A percentile compares a stretch with the other conserved stretches of the same genome.
Conservation (phyloP, 495 filamentous ascomycete genomes). For the Penicillium cataractarum region DNA sequence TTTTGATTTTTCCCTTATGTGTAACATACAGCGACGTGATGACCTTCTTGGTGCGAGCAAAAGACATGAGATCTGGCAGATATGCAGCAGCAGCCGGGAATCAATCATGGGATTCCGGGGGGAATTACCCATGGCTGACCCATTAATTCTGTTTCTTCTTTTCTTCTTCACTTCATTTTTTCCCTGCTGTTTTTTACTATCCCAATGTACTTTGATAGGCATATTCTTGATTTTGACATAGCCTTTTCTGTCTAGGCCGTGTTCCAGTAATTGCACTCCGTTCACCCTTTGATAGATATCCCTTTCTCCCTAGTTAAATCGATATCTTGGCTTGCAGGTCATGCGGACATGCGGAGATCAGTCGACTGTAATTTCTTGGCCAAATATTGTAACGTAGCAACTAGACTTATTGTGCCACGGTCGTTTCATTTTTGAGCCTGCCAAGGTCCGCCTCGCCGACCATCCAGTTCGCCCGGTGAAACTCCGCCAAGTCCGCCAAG, state of each 20-base stretch:
- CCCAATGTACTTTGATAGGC: constrained; percentile 36
- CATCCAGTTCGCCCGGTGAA: neutral
- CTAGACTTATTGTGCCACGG: neutral
- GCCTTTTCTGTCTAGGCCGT: constrained; percentile 13
- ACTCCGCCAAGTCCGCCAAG: constrained; percentile 30
- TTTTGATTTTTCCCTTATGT: constrained; percentile 33
- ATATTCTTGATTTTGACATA: constrained; percentile 9
- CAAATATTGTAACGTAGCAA: neutral
- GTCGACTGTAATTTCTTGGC: neutral
- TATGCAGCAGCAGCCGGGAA: neutral
- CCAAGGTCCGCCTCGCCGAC: constrained; percentile 13
- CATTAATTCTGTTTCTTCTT: constrained; percentile 29
- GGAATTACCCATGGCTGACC: constrained; percentile 24
- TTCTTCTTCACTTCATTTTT: constrained; percentile 15
- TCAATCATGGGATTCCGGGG: constrained; percentile 11
- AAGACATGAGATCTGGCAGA: constrained; percentile 25
- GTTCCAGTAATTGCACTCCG: constrained; percentile 28
- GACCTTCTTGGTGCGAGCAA: constrained; percentile 33
- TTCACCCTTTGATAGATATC: constrained; percentile 1
- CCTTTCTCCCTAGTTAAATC: neutral
- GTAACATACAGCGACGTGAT: constrained; percentile 48
- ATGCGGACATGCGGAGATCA: neutral
- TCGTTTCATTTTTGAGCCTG: constrained; percentile 5
- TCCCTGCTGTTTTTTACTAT: constrained; percentile 18
- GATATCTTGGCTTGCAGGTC: constrained; percentile 1